Conservation (phyloP, 352 stramenopile genomes). For the Phytophthora lateralis region DNA sequence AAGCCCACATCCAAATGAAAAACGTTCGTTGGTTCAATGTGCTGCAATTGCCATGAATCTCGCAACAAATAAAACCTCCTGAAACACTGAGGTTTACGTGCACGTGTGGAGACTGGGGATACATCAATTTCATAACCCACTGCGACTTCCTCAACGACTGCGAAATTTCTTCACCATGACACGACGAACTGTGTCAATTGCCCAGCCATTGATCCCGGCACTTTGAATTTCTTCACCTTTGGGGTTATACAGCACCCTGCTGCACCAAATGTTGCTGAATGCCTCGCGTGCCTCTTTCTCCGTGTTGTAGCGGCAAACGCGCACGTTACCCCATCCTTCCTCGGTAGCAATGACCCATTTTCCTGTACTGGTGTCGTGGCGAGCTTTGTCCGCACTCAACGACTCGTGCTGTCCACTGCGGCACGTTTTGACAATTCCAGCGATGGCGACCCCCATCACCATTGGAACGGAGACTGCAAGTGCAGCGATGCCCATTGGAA, state of each 20-base stretch:
- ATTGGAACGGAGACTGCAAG: background rate
- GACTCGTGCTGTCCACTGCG: slow-evolving; percentile 28
- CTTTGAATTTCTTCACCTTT: slow-evolving; percentile 15
- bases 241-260: slow-evolving; percentile 24
- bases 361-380: background rate
- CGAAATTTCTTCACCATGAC: slow-evolving; percentile 22
- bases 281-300: slow-evolving; percentile 14
- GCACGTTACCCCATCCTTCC: slow-evolving; percentile 28
- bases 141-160: background rate
- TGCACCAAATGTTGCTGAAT: slow-evolving; percentile 27
- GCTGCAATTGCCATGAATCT: no score
- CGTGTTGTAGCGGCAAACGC: slow-evolving; percentile 23
- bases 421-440: slow-evolving; percentile 17
- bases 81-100: no score
- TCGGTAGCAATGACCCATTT: slow-evolving; percentile 33
- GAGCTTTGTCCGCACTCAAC: slow-evolving; percentile 24
- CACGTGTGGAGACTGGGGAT: no score
- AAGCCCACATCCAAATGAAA: no score
- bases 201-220: slow-evolving; percentile 19
- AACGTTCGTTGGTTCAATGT: no score
- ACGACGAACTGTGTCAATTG: slow-evolving; percentile 24
- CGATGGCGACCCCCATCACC: slow-evolving; percentile 1
- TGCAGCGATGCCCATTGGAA: background rate
- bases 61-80: no score
- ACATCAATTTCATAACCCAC: no score